Conservation (phyloP, 73 alveolate genomes). For the Paramecium bursaria region DNA sequence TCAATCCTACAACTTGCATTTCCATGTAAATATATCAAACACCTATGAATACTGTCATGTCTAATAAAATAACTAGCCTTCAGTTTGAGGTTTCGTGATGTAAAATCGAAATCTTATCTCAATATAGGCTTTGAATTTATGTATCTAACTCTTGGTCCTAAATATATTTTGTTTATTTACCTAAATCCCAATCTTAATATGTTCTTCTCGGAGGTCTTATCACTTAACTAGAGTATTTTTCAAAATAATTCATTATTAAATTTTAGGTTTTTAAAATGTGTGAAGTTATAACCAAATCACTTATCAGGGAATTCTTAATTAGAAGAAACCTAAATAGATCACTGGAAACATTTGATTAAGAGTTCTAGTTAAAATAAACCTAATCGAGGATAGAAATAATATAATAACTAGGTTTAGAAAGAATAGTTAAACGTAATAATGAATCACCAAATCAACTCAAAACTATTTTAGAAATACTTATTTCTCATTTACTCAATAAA, state of each 20-base stretch:
- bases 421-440: constrained; percentile 14
- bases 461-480: constrained; percentile 18
- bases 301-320: constrained; percentile 5
- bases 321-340: neutral
- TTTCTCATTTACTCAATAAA: neutral
- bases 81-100: constrained; percentile 73
- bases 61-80: constrained; percentile 75
- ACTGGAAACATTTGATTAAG: constrained; percentile 17
- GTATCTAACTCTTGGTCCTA: constrained; percentile 56
- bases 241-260: constrained; percentile 58
- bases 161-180: constrained; percentile 11
- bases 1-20: constrained; percentile 90
- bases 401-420: constrained; percentile 9
- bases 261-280: too few relatives aligned
- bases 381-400: constrained; percentile 24
- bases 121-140: constrained; percentile 68
- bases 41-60: constrained; percentile 77
- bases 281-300: constrained; percentile 13
- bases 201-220: constrained; percentile 86
- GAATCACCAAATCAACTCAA: constrained; percentile 4
- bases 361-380: neutral
- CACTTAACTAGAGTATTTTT: constrained; percentile 79
- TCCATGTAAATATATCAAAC: constrained; percentile 92
- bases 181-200: constrained; percentile 70
- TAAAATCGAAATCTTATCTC: constrained; percentile 72